A percentile compares a stretch with the other conserved stretches of the same genome.
Conservation (phyloP, 495 filamentous ascomycete species). For the Terfezia boudieri region DNA sequence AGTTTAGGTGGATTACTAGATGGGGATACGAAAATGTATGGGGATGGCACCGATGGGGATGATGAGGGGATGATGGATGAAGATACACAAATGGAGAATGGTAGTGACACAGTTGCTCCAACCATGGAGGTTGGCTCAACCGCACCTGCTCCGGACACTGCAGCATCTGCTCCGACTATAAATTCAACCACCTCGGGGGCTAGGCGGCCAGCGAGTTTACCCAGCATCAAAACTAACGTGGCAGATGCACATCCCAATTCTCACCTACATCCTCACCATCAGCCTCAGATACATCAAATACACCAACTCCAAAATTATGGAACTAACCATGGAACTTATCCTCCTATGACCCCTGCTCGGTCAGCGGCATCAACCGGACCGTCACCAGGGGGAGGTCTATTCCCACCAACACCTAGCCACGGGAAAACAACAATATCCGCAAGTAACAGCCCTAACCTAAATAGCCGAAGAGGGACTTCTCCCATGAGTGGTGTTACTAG, state of each 20-base stretch:
- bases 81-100: constrained; percentile 14
- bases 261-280: neutral
- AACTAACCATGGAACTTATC: neutral
- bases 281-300: neutral
- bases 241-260: neutral
- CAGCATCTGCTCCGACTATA: too few relatives aligned
- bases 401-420: neutral
- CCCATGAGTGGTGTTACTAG: neutral
- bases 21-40: constrained; percentile 29
- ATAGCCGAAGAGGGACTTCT: too few relatives aligned
- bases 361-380: neutral
- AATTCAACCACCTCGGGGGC: neutral
- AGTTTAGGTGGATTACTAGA: constrained; percentile 70
- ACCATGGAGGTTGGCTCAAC: constrained; percentile 9
- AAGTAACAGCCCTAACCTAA: too few relatives aligned
- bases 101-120: constrained; percentile 12
- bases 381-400: neutral
- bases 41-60: constrained; percentile 11
- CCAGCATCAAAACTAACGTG: neutral
- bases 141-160: too few relatives aligned
- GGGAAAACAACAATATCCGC: too few relatives aligned
- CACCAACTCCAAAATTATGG: neutral
- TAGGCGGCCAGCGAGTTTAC: neutral
- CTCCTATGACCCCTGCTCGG: neutral
- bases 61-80: constrained; percentile 15